These are phyloP conservation scores for Friedmanniomyces simplex DNA, from an alignment of 495 filamentous ascomycete genomes.

Conservation along the genomic window DNA sequence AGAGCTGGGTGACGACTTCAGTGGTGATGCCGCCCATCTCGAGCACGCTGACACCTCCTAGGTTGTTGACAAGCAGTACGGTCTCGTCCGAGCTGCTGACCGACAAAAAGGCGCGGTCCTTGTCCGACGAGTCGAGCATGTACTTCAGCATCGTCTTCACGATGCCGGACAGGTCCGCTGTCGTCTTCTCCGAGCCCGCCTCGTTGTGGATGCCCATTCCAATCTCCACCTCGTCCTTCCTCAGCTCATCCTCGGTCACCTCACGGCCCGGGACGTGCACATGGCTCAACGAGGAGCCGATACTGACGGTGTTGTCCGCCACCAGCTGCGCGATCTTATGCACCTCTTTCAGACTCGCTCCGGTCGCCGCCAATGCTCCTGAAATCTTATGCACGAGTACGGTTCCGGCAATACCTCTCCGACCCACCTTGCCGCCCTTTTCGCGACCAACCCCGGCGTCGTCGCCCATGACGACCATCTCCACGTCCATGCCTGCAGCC, in stretches of 20 bases:
- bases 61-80: slow-evolving; percentile 82
- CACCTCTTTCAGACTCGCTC: slow-evolving; percentile 51
- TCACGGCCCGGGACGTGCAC: slow-evolving; percentile 84
- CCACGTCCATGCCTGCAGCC: slow-evolving; percentile 65
- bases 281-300: slow-evolving; percentile 78
- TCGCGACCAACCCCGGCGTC: slow-evolving; percentile 83
- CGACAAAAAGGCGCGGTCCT: slow-evolving; percentile 69
- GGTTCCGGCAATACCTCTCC: slow-evolving; percentile 84
- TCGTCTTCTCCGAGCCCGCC: slow-evolving; percentile 65
- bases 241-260: slow-evolving; percentile 38
- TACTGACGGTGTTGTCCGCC: slow-evolving; percentile 67
- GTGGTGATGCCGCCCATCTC: slow-evolving; percentile 81
- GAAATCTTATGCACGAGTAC: slow-evolving; percentile 82
- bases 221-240: slow-evolving; percentile 70
- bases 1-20: slow-evolving; percentile 76
- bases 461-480: slow-evolving; percentile 93
- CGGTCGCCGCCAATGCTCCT: slow-evolving; percentile 72
- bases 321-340: slow-evolving; percentile 58
- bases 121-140: slow-evolving; percentile 65
- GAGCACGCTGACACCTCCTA: slow-evolving; percentile 81
- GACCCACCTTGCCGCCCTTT: slow-evolving; percentile 80
- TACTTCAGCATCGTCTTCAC: slow-evolving; percentile 72
- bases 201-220: slow-evolving; percentile 99
- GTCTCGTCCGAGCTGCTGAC: slow-evolving; percentile 52
- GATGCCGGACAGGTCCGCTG: slow-evolving; percentile 54